Evolutionary conservation across 202 grass and related monocot species (phyloP), one percentile per base, ranked within the genome.

Genomic region (Setaria viridis): DNA sequence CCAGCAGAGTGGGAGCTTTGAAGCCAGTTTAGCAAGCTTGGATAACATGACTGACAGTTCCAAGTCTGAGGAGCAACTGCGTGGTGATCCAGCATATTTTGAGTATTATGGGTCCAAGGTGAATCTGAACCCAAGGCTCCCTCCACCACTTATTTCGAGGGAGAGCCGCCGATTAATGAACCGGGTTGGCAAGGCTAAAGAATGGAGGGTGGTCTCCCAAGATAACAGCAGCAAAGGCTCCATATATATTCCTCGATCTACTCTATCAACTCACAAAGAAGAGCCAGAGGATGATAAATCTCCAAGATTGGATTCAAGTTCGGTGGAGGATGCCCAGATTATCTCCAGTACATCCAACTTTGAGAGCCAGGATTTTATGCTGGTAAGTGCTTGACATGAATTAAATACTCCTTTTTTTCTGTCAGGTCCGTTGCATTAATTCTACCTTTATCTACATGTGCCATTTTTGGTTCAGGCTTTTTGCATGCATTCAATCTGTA

Each of bases 41-140:
- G 73, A 76, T 41, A 77, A 70, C 50, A 45, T 77, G 83, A 70
- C 78, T 21, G 84, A 66, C 78, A 90, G 43, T 81, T 89, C 88
- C 67, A 90, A 78, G 15, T 85, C 80, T 0, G 97, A 99, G 85
- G 97, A 99, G 57, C 72, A 89, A 80, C 82, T 96, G 11, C 83
- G 94, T 85, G 79, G 92, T 65, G 89, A 96, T 91, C 97, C 94
- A 78, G 85, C 92, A 59, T 99, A 99, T 77, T 81, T 94, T 76
- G 86, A 92, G 80, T 96, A 99, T 67, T 99, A 99, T 87, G 93
- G 92, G 74, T 90, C 91, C 41, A 99, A 91, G 88, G 90, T 92
- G 49, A 99, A 99, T 71, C 81, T 96, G 67, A 99, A 99, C 80
- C 97, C 97, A 15, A 99, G 97, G 90, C 89, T 99, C 79, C 97